Evolutionary conservation across 2,329 filamentous ascomycete species (phyloP), one percentile per base, ranked within the genome.

Genomic region (Aspergillus alliaceus): DNA sequence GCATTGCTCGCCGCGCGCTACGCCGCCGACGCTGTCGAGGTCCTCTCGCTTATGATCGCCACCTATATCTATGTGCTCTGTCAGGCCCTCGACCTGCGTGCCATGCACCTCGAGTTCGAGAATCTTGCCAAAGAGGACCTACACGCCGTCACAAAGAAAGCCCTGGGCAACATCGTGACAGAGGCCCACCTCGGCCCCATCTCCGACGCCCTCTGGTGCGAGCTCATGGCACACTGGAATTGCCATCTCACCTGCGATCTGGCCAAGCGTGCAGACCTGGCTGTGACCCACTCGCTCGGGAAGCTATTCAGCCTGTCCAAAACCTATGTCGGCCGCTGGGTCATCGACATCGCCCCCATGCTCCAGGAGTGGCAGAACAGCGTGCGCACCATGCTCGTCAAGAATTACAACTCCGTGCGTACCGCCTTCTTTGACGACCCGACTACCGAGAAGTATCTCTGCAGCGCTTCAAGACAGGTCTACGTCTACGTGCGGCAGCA

Each of bases 1-100:
- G 87, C 86, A 0, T 32, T 88, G 0, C 72, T 87, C 4, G 79
- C 81, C 0, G 81, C 81, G 0, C 79, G 85, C 3, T 82, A 83
- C 52, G 84, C 84, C 0, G 69, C 80, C 40, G 77, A 81, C 54
- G 81, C 84, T 1, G 75, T 80, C 1, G 84, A 87, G 32, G 63
- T 87, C 1, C 68, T 87, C 2, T 75, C 77, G 0, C 75, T 85
- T 56, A 82, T 88, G 73, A 72, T 69, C 2, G 82, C 85, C 0
- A 77, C 78, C 0, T 79, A 84, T 50, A 66, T 86, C 0, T 79
- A 82, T 44, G 74, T 80, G 1, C 69, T 81, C 0, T 87, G 85
- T 59, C 85, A 89, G 67, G 86, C 84, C 0, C 68, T 83, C 0
- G 81, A 83, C 63, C 67, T 84, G 3, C 73, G 81, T 3, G 75